phyloP scores from a whole-genome alignment of 495 filamentous ascomycete genomes.

The Neurospora discreta region DNA sequence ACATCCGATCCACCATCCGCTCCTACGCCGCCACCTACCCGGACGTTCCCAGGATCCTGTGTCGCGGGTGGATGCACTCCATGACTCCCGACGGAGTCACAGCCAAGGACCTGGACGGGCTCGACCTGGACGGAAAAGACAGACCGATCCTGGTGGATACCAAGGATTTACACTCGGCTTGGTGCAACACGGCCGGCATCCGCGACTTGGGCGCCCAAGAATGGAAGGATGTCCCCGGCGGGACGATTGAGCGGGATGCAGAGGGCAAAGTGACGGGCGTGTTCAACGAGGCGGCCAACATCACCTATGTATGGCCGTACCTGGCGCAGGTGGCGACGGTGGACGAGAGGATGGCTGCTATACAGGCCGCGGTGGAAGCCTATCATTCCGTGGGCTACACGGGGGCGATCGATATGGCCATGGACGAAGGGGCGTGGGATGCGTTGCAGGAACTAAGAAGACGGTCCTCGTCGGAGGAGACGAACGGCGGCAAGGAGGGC shows the following conservation, averaged over 20 bases:
- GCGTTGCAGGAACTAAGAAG: constrained; percentile 36
- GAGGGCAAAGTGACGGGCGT: constrained; percentile 42
- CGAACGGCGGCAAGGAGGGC: constrained; percentile 13
- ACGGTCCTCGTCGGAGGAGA: background rate
- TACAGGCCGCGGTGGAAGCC: constrained; percentile 36
- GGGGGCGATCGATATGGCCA: constrained; percentile 59
- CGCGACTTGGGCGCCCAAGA: constrained; percentile 37
- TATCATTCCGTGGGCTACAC: constrained; percentile 51
- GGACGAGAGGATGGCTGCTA: constrained; percentile 41
- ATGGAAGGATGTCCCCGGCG: constrained; percentile 43
- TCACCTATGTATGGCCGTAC: constrained; percentile 48
- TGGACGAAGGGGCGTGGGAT: constrained; percentile 52
- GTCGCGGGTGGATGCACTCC: constrained; percentile 50
- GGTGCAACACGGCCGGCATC: constrained; percentile 48
- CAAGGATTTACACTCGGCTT: constrained; percentile 52
- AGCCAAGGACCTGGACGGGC: constrained; percentile 44
- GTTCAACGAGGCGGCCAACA: constrained; percentile 45
- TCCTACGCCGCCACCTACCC: constrained; percentile 40
- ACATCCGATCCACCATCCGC: constrained; percentile 42
- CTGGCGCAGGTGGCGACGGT: constrained; percentile 40
- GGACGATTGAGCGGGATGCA: constrained; percentile 43
- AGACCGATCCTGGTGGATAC: constrained; percentile 50
- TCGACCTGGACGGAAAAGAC: constrained; percentile 36
- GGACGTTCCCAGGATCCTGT: constrained; percentile 38
- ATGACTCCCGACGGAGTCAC: constrained; percentile 42